phyloP scores from a whole-genome alignment of 805 yeast genomes.

The Candida loeiensis region DNA sequence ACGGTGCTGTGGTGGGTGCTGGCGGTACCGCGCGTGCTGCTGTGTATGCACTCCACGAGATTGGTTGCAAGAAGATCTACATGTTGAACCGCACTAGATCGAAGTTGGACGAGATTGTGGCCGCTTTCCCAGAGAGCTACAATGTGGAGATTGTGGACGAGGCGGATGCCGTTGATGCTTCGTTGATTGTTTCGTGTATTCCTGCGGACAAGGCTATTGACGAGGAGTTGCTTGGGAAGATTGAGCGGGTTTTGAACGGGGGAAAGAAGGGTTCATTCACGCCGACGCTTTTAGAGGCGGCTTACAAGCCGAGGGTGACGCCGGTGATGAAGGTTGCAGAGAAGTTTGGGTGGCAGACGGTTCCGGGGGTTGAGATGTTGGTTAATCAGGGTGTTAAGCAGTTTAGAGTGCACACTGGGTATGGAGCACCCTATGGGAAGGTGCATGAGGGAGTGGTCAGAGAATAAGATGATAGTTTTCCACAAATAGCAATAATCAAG shows the following conservation, averaged over 20 bases:
- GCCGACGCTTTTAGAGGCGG: slow-evolving; percentile 80
- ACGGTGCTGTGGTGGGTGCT: slow-evolving; percentile 87
- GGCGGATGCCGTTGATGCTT: slow-evolving; percentile 40
- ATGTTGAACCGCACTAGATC: slow-evolving; percentile 75
- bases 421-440: slow-evolving; percentile 57
- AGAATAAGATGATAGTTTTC: not conserved
- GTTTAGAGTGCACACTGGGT: slow-evolving; percentile 72
- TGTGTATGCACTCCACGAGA: slow-evolving; percentile 69
- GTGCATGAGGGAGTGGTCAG: slow-evolving; percentile 57
- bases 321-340: slow-evolving; percentile 82
- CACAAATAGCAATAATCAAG: too few species aligned
- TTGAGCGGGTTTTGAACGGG: slow-evolving; percentile 46
- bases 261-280: slow-evolving; percentile 38
- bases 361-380: slow-evolving; percentile 89
- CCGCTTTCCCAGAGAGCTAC: slow-evolving; percentile 56
- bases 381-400: slow-evolving; percentile 92
- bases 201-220: slow-evolving; percentile 80
- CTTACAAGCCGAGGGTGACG: slow-evolving; percentile 86
- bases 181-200: slow-evolving; percentile 72
- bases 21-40: slow-evolving; percentile 99
- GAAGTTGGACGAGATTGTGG: slow-evolving; percentile 57
- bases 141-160: slow-evolving; percentile 57
- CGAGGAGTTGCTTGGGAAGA: slow-evolving; percentile 39
- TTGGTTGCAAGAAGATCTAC: slow-evolving; percentile 77
- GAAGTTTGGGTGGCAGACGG: slow-evolving; percentile 67